Conservation (phyloP, 306 rosid genomes). For the Castanopsis chinensis region DNA sequence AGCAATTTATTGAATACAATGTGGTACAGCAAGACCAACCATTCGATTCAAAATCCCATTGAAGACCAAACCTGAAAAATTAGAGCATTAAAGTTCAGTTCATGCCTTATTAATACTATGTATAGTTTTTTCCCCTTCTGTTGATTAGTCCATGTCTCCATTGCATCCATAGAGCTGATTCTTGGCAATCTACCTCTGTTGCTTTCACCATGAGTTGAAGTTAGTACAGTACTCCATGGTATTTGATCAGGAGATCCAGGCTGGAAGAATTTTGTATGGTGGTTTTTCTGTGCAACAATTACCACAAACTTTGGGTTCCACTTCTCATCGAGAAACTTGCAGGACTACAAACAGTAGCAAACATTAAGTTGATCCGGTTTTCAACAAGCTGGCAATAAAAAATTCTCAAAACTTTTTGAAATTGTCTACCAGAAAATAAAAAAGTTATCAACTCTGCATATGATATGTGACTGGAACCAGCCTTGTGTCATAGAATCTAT, state of each 20-base stretch:
- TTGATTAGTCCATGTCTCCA: slow-evolving; percentile 85
- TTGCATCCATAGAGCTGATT: slow-evolving; percentile 79
- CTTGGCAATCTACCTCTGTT: slow-evolving; percentile 61
- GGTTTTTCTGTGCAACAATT: slow-evolving; percentile 88
- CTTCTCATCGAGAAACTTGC: slow-evolving; percentile 76
- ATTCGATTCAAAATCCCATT: not conserved
- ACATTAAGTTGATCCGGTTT: not conserved
- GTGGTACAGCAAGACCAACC: not conserved
- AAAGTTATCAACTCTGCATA: no score
- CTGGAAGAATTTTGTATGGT: slow-evolving; percentile 89
- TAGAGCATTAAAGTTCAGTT: slow-evolving; percentile 9
- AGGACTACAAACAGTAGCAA: slow-evolving; percentile 42
- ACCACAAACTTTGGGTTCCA: slow-evolving; percentile 87
- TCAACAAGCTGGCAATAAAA: no score
- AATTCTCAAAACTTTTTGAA: no score
- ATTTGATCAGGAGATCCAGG: slow-evolving; percentile 60
- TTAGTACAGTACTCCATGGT: no score
- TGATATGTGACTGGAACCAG: no score
- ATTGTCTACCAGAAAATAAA: no score
- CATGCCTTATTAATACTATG: slow-evolving; percentile 81
- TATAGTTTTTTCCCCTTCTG: slow-evolving; percentile 96
- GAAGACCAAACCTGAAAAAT: not conserved
- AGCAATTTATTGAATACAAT: not conserved
- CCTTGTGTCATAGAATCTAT: no score
- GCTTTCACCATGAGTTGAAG: slow-evolving; percentile 66